phyloP scores from a whole-genome alignment of 2,329 filamentous ascomycete species.

The Coniochaeta prunicola region DNA sequence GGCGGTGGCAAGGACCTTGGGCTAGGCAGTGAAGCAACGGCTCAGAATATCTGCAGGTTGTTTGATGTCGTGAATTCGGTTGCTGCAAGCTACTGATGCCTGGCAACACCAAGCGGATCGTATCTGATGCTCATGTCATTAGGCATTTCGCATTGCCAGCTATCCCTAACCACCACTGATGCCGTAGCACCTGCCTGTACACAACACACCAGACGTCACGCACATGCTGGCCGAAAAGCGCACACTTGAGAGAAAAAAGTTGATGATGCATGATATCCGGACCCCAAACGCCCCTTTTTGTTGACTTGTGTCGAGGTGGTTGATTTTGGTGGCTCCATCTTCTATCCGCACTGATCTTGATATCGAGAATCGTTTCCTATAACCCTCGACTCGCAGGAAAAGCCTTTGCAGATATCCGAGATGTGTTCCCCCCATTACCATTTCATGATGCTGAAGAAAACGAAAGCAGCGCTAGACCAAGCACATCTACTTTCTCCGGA shows the following conservation, averaged over 20 bases:
- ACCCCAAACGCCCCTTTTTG: slow-evolving; percentile 58
- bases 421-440: slow-evolving; percentile 41
- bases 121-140: neutral
- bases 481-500: slow-evolving; percentile 94
- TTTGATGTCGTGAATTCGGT: neutral
- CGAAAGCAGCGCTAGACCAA: slow-evolving; percentile 29
- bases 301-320: slow-evolving; percentile 37
- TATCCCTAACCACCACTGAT: slow-evolving; percentile 38
- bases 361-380: slow-evolving; percentile 11
- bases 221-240: slow-evolving; percentile 34
- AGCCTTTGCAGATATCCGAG: slow-evolving; percentile 47
- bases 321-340: slow-evolving; percentile 55
- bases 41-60: neutral
- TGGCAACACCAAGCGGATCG: neutral
- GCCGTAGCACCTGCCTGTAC: slow-evolving; percentile 34
- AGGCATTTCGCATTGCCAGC: slow-evolving; percentile 38
- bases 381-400: slow-evolving; percentile 5
- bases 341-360: slow-evolving; percentile 56
- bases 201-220: slow-evolving; percentile 33
- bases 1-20: neutral
- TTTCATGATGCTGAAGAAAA: slow-evolving; percentile 37
- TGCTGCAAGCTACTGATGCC: neutral
- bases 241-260: slow-evolving; percentile 21
- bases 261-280: slow-evolving; percentile 75
- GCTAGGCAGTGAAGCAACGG: neutral